A percentile compares a stretch with the other conserved stretches of the same genome.
Conservation (phyloP, 768 basidiomycete genomes). For the Tubosaeta brunneosetosa region DNA sequence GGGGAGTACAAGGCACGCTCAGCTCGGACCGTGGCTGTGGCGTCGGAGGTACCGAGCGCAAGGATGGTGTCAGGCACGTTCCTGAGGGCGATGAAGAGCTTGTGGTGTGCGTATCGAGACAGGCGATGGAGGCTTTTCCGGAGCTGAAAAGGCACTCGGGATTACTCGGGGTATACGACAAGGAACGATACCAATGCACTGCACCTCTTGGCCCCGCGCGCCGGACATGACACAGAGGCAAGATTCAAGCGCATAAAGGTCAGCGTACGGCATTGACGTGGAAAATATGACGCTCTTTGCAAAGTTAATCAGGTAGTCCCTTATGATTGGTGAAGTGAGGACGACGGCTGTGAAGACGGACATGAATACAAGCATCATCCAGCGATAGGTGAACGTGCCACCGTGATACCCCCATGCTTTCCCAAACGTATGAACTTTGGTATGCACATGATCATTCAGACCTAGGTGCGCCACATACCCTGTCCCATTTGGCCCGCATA, state of each 20-base stretch:
- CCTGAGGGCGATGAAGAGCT: slow-evolving; percentile 2
- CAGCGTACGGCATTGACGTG: slow-evolving; percentile 19
- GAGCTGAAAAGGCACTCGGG: slow-evolving; percentile 7
- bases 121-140: slow-evolving; percentile 7
- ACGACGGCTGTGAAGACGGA: slow-evolving; percentile 10
- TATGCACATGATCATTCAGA: slow-evolving; percentile 38
- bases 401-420: slow-evolving; percentile 33
- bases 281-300: slow-evolving; percentile 17
- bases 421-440: slow-evolving; percentile 51
- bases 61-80: slow-evolving; percentile 7
- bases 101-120: slow-evolving; percentile 13
- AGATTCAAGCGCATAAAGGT: slow-evolving; percentile 32
- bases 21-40: not conserved
- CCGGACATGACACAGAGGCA: slow-evolving; percentile 33
- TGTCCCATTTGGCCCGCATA: slow-evolving; percentile 44
- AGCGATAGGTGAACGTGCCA: slow-evolving; percentile 5
- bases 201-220: slow-evolving; percentile 18
- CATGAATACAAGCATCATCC: not conserved
- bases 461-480: slow-evolving; percentile 41
- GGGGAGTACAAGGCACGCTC: slow-evolving; percentile 11
- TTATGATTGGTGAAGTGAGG: slow-evolving; percentile 14
- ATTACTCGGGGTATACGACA: not conserved
- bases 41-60: not conserved
- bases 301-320: slow-evolving; percentile 21
- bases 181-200: not conserved